Percentiles rank a stretch among this genome's conserved stretches.
These are phyloP conservation scores for Xenoacremonium recifei DNA, from an alignment of 2,329 filamentous ascomycete genomes.

Conservation along the genomic window DNA sequence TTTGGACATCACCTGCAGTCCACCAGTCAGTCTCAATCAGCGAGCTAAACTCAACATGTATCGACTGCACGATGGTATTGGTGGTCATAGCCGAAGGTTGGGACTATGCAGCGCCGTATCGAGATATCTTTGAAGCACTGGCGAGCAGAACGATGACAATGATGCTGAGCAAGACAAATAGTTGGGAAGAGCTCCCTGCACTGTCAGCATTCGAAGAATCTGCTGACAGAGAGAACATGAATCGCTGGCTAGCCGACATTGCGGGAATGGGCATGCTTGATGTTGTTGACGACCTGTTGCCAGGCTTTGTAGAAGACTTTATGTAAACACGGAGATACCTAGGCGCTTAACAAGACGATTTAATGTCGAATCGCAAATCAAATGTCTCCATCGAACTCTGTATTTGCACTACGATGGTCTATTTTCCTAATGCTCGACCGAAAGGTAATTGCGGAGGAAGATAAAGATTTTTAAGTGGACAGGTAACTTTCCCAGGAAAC, in stretches of 20 bases:
- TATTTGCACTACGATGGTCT: too few relatives aligned
- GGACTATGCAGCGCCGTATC: slow-evolving; percentile 28
- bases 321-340: too few relatives aligned
- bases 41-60: slow-evolving; percentile 24
- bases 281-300: slow-evolving; percentile 4
- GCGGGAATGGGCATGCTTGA: slow-evolving; percentile 5
- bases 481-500: too few relatives aligned
- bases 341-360: too few relatives aligned
- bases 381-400: too few relatives aligned
- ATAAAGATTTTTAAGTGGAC: too few relatives aligned
- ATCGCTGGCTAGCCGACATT: slow-evolving; percentile 9
- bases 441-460: too few relatives aligned
- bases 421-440: too few relatives aligned
- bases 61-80: slow-evolving; percentile 28
- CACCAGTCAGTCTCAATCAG: slow-evolving; percentile 10
- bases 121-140: slow-evolving; percentile 32
- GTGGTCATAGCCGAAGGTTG: slow-evolving; percentile 31
- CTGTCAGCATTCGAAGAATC: not conserved
- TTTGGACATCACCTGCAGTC: slow-evolving; percentile 27
- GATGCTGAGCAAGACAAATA: slow-evolving; percentile 2
- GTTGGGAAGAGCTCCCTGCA: not conserved
- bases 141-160: slow-evolving; percentile 21
- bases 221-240: not conserved
- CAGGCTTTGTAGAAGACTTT: slow-evolving; percentile 2
- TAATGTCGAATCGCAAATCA: too few relatives aligned